phyloP scores from a whole-genome alignment of 2,329 filamentous ascomycete genomes.

The Rhynchosporium secalis region DNA sequence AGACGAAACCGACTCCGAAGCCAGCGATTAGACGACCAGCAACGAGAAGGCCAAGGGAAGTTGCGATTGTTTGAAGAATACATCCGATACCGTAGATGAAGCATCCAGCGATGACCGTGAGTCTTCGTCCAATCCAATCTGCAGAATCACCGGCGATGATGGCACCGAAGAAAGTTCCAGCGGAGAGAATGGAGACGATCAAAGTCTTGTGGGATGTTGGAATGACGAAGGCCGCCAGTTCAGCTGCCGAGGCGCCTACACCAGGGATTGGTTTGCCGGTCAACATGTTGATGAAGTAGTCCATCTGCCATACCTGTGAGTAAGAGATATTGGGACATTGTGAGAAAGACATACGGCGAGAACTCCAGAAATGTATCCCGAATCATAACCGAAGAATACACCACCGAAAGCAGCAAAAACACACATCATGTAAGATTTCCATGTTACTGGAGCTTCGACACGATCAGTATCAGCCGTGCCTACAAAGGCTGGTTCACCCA shows the following conservation, averaged over 20 bases:
- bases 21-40: conserved; percentile 74
- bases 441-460: conserved; percentile 67
- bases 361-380: conserved; percentile 71
- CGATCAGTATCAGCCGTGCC: conserved; percentile 52
- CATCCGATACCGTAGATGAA: conserved; percentile 32
- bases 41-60: conserved; percentile 50
- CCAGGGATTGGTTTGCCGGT: conserved; percentile 24
- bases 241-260: conserved; percentile 16
- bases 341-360: conserved; percentile 37
- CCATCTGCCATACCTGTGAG: no score
- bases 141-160: conserved; percentile 44
- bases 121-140: conserved; percentile 42
- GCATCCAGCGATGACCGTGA: conserved; percentile 33
- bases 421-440: conserved; percentile 68
- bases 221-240: conserved; percentile 38
- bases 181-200: conserved; percentile 59
- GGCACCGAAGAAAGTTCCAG: conserved; percentile 72
- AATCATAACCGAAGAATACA: conserved; percentile 63
- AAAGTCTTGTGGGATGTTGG: conserved; percentile 62
- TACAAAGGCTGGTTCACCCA: conserved; percentile 15
- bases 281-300: conserved; percentile 34
- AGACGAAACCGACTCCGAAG: conserved; percentile 77
- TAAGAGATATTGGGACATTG: no score
- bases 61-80: conserved; percentile 35
- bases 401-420: conserved; percentile 69